These are phyloP conservation scores for Sporobolomyces roseus DNA, from an alignment of 768 basidiomycete genomes.

Conservation along the genomic window DNA sequence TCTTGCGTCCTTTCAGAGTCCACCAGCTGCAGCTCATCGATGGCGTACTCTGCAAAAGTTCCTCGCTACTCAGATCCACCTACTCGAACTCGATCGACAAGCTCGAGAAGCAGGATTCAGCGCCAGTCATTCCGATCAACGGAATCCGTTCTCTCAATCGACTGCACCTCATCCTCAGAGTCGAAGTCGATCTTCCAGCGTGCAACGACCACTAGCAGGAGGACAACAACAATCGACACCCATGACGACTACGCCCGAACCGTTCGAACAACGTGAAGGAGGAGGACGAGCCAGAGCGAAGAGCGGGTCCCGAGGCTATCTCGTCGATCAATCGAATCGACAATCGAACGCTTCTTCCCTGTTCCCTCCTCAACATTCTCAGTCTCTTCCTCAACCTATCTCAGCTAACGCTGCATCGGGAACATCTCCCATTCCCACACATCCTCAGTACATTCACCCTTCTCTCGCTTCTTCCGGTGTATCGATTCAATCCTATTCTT, in stretches of 20 bases:
- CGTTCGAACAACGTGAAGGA: too few species aligned
- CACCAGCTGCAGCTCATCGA: slow-evolving; percentile 78
- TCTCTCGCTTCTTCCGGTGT: slow-evolving; percentile 18
- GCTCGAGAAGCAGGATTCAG: slow-evolving; percentile 56
- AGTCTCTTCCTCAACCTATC: too few species aligned
- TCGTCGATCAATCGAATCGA: slow-evolving; percentile 12
- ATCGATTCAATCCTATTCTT: slow-evolving; percentile 34
- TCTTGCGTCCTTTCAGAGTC: slow-evolving; percentile 60
- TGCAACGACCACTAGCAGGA: slow-evolving; percentile 45
- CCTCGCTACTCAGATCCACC: slow-evolving; percentile 70
- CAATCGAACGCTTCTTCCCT: slow-evolving; percentile 10
- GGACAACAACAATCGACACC: neutral
- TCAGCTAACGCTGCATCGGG: too few species aligned
- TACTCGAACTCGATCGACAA: slow-evolving; percentile 75
- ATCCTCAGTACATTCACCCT: slow-evolving; percentile 20
- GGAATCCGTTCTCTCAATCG: slow-evolving; percentile 14
- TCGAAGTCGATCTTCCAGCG: slow-evolving; percentile 36
- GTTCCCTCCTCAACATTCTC: neutral
- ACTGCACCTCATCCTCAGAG: slow-evolving; percentile 55
- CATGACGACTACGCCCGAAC: slow-evolving; percentile 38
- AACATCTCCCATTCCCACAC: slow-evolving; percentile 15
- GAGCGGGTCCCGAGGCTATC: neutral
- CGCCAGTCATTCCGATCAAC: slow-evolving; percentile 53
- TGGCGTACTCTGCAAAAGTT: slow-evolving; percentile 77
- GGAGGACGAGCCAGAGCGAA: slow-evolving; percentile 4